Base-by-base conservation (phyloP, 148 eudicot genomes). In the Drosera capensis region DNA sequence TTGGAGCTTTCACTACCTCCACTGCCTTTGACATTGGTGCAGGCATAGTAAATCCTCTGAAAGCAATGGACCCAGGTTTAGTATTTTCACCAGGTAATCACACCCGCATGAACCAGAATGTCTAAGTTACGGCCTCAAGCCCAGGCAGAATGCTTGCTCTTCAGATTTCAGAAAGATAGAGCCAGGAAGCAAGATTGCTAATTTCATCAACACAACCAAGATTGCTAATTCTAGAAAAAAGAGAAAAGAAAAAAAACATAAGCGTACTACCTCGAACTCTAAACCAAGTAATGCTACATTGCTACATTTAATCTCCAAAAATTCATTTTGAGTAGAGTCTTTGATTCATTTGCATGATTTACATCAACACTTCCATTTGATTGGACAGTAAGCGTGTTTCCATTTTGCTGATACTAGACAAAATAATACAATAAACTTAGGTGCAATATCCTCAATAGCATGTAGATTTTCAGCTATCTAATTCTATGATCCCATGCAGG, bases 21-120 rank as follows among this genome's bases (percentile, higher is more conserved):
- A 86, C 93, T 9, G 85, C 93, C 43, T 90, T 90, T 26, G 95
- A 83, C 43, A 55, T 73, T 11, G 99, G 99, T 20, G 80, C 80
- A 2, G 99, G 99, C 7, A 52, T 90, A 3, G 80, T 90, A 38
- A 74, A 64, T 51, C 72, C 95, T 1, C 24, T 53, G 21, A 58
- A 48, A 28, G 93, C 93, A 21, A 8, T 76, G 30, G 82, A 90
- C 55, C 99, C 99, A 0, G 95, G 99, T 22, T 66, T 80, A 3
- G 75, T 76, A 20, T 48, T 90, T 19, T 51, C 73, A 4, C 73
- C 93, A 48, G 79, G 90, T 77, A 56, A 19, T 19, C 20, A 1
- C 21, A n/a, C n/a, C n/a, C n/a, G n/a, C 14, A 17, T 14, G 4
- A 19, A 40, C 43, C 13, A 34, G 11, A 15, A 34, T 34, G n/a